phyloP scores from a whole-genome alignment of 1,139 yeast genomes.

The Taiozyma sp. region DNA sequence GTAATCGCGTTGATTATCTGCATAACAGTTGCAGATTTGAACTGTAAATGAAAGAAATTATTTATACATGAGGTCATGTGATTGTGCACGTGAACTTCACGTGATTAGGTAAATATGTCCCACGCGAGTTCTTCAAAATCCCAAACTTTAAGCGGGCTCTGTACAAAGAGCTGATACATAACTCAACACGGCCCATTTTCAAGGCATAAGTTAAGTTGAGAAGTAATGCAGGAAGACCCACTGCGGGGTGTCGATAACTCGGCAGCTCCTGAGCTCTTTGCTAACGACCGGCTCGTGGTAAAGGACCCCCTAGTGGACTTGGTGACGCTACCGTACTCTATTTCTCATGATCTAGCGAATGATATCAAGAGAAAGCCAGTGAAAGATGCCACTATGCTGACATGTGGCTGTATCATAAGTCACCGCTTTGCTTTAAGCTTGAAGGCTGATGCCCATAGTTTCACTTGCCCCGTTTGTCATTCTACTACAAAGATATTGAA shows the following conservation, averaged over 20 bases:
- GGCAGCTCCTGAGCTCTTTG: not conserved
- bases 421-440: slow-evolving; percentile 33
- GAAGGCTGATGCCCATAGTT: slow-evolving; percentile 7
- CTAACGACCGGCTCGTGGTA: not conserved
- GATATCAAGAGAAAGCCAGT: not conserved
- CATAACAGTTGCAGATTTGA: not conserved
- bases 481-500: slow-evolving; percentile 33
- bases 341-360: not conserved
- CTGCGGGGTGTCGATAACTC: not conserved
- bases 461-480: slow-evolving; percentile 47
- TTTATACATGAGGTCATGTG: not conserved
- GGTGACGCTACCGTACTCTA: not conserved
- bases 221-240: not conserved
- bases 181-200: not conserved
- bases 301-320: not conserved
- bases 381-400: slow-evolving; percentile 35
- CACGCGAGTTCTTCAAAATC: no score
- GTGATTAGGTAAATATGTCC: no score
- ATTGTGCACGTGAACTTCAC: not conserved
- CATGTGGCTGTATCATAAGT: slow-evolving; percentile 72
- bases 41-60: not conserved
- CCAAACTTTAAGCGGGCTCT: no score
- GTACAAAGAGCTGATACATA: not conserved
- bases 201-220: not conserved
- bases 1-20: no score